Evolutionary conservation across 345 rosid species (phyloP).

Genomic region (Hibiscus trionum): DNA sequence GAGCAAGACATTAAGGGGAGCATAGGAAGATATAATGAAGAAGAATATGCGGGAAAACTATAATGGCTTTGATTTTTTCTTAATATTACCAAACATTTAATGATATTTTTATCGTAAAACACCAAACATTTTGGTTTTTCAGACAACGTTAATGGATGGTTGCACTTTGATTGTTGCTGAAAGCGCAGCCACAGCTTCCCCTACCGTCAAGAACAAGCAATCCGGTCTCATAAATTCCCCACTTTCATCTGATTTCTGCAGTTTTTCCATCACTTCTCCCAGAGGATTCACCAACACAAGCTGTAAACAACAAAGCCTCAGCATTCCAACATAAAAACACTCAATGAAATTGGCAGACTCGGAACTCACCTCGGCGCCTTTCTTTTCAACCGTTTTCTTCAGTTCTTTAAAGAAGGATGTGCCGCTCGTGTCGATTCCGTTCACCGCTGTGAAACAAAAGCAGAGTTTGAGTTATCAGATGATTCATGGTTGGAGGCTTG

Average conservation of each 20-base stretch:
- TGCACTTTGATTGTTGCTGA: conserved; percentile 46
- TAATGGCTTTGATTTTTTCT: neutral
- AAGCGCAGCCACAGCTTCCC: conserved; percentile 76
- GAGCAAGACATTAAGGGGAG: too few relatives aligned
- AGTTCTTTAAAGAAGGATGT: neutral
- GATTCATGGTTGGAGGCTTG: neutral
- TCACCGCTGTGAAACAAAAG: neutral
- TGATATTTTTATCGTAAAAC: neutral
- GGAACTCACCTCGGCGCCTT: neutral
- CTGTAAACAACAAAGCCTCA: conserved; percentile 23
- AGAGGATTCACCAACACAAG: conserved; percentile 85
- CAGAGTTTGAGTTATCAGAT: neutral
- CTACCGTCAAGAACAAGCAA: conserved; percentile 64
- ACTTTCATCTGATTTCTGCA: conserved; percentile 51
- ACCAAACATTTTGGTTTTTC: neutral
- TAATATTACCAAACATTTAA: neutral
- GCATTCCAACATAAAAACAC: neutral
- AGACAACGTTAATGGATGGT: conserved; percentile 35
- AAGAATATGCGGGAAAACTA: too few relatives aligned
- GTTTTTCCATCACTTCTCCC: conserved; percentile 76
- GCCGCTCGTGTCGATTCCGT: neutral
- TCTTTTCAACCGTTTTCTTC: neutral
- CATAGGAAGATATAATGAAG: too few relatives aligned
- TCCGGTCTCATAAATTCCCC: conserved; percentile 41
- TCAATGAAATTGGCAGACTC: neutral